Evolutionary conservation across 2,329 filamentous ascomycete genomes (phyloP), one percentile per base, ranked within the genome.

Genomic region (Colletotrichum tropicale): DNA sequence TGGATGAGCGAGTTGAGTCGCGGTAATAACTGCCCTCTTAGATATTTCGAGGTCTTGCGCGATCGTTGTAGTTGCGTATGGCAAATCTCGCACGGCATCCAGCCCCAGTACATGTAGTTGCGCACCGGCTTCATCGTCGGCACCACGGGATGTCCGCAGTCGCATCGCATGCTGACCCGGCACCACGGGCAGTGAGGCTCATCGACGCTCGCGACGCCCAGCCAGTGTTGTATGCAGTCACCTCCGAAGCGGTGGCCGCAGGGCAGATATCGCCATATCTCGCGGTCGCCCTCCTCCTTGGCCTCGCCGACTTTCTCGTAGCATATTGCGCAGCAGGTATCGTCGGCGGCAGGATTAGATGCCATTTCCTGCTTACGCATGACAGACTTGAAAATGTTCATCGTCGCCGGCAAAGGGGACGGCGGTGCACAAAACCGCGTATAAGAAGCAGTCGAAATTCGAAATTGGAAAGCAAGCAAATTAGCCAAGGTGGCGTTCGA

Each of bases 241-340:
- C 81, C 83, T 56, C 87, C 87, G 78, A 88, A 88, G 32, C 81
- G 80, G 79, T 88, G 87, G 6, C 84, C 84, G 79, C 87, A 88
- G 15, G 86, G 84, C 8, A 88, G 79, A 30, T 79, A 76, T 21
- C 84, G 83, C 86, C 86, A 88, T 5, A 80, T 75, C 78, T 88
- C 87, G 34, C 81, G 67, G 69, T 83, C 79, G 76, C 83, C 85
- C 69, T 87, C 85, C 6, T 82, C 81, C 36, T 82, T 86, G 21
- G 74, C 71, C 15, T 81, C 68, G 69, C 86, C 86, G 43, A 88
- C 82, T 6, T 82, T 80, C 71, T 87, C 84, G 71, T 86, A 85
- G 78, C 87, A 88, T 77, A 88, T 88, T 61, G 84, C 83, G 69
- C 87, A 88, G 77, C 76, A 67, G 60, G 60, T 61, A 70, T 77